phyloP scores from a whole-genome alignment of 148 eudicot genomes.

The Hydrangea macrophylla region DNA sequence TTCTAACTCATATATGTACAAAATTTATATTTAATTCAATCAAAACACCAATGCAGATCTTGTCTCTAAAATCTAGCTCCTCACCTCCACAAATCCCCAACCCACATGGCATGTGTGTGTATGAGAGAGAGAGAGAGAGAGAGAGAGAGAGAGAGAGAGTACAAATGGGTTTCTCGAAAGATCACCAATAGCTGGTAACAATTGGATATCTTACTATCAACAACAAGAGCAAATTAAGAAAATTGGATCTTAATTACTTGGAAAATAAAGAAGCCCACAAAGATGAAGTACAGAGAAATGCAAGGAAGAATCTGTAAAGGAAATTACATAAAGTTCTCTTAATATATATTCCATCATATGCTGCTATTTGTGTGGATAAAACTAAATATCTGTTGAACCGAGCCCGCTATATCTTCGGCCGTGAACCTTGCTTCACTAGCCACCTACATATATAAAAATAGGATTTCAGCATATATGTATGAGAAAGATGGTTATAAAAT shows the following conservation, averaged over 20 bases:
- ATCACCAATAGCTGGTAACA: background rate
- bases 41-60: conserved; percentile 12
- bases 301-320: background rate
- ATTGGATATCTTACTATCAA: too few species aligned
- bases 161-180: background rate
- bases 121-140: too few species aligned
- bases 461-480: background rate
- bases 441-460: conserved; percentile 40
- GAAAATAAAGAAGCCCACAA: background rate
- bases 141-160: background rate
- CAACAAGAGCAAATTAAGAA: too few species aligned
- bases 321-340: background rate
- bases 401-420: conserved; percentile 83
- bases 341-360: conserved; percentile 19
- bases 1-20: background rate
- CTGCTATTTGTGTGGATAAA: conserved; percentile 68
- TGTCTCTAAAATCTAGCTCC: conserved; percentile 11
- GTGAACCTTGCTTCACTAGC: conserved; percentile 57
- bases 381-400: conserved; percentile 79
- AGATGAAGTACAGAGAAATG: background rate
- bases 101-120: background rate
- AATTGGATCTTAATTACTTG: background rate
- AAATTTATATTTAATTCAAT: background rate
- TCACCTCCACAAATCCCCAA: background rate
- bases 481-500: too few species aligned